phyloP scores from a whole-genome alignment of 257 asterid species.

The Thymus quinquecostatus region DNA sequence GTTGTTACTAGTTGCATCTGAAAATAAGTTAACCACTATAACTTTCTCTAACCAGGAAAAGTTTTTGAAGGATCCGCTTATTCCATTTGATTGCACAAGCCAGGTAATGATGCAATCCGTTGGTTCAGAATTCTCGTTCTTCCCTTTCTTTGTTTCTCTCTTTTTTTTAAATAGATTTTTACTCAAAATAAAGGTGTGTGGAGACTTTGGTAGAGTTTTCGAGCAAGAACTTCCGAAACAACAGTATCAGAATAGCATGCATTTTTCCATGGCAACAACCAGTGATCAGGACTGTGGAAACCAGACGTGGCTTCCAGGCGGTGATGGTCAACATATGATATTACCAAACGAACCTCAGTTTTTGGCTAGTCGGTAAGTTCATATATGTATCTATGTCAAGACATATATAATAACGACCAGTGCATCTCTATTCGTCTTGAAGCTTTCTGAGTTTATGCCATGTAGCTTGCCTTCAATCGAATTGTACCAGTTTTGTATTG shows the following conservation, averaged over 20 bases:
- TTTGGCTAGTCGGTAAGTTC: constrained; percentile 53
- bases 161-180: background rate
- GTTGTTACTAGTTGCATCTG: background rate
- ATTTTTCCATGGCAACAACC: constrained; percentile 46
- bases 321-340: constrained; percentile 55
- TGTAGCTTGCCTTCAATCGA: too few species aligned
- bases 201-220: constrained; percentile 29
- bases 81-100: constrained; percentile 59
- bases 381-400: background rate
- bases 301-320: constrained; percentile 56
- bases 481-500: too few species aligned
- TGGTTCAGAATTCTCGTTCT: constrained; percentile 12
- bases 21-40: constrained; percentile 4
- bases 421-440: background rate
- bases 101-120: constrained; percentile 46
- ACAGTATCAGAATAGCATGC: constrained; percentile 55
- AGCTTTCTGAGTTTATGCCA: too few species aligned
- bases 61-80: constrained; percentile 45
- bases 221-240: constrained; percentile 32
- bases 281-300: constrained; percentile 53
- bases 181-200: constrained; percentile 21
- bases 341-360: constrained; percentile 55
- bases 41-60: constrained; percentile 47
- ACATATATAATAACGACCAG: background rate
- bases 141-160: background rate